These are phyloP conservation scores for Gnetum montanum DNA, from an alignment of 75 land plant genomes.

Conservation along the genomic window DNA sequence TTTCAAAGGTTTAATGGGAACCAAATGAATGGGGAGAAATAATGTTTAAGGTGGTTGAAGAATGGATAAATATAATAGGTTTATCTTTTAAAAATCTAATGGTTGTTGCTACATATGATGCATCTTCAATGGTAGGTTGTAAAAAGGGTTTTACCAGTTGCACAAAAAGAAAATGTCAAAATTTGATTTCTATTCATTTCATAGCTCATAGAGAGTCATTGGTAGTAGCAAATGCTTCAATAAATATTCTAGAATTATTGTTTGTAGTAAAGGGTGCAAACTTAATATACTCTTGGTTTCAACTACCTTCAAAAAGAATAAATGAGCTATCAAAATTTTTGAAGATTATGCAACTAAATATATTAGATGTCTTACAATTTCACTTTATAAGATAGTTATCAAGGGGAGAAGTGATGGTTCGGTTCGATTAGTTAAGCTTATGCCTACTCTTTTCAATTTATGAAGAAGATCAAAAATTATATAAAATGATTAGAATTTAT, in stretches of 20 bases:
- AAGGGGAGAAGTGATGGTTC: neutral
- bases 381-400: neutral
- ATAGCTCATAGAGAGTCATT: neutral
- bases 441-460: too few relatives aligned
- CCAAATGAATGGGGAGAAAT: too few relatives aligned
- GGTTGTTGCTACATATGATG: neutral
- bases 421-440: neutral
- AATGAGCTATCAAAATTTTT: conserved; percentile 1
- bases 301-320: conserved; percentile 3
- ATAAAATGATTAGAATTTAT: too few relatives aligned
- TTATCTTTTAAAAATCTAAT: neutral
- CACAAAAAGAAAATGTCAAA: neutral
- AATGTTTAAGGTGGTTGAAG: too few relatives aligned
- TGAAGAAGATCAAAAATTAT: too few relatives aligned
- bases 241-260: neutral
- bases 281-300: conserved; percentile 9
- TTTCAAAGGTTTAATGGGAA: neutral
- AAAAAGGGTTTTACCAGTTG: neutral
- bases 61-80: neutral
- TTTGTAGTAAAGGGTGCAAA: neutral
- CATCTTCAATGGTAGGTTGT: neutral
- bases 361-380: too few relatives aligned
- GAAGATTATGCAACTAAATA: conserved; percentile 1
- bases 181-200: neutral
- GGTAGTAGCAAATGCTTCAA: neutral